Base-by-base conservation (phyloP, 1,139 yeast species). In the Suhomyces terraborum region DNA sequence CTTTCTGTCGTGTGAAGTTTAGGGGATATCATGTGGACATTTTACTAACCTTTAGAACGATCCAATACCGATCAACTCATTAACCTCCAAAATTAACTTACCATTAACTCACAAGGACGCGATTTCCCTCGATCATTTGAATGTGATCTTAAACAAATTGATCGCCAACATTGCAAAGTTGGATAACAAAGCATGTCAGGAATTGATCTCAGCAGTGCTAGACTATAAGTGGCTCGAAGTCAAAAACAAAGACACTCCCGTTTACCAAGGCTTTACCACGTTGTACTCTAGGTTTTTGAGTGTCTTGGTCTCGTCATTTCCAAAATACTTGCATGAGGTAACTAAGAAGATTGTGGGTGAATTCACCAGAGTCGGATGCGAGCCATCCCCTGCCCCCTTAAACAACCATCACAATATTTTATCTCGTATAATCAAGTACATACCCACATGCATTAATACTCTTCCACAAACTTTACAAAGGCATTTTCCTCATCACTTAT, bases 271-370 rank as follows among this genome's bases (percentile, higher is more conserved):
- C 69, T 66, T 73, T 74, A 45, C 67, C 61, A 59, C 75, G 64
- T 47, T 85, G 70, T 71, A 72, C 50, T 76, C 85, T 33, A 83
- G 82, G 39, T 93, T 93, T 61, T 66, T 88, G 41, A 75, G 81
- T 35, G 88, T 89, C 21, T 71, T 93, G 43, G 88, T 91, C 29
- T 84, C 95, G 5, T 85, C 94, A 30, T 74, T 84, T 46, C 98
- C 98, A 6, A 86, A 83, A 61, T 91, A 95, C 85, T 81, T 94
- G 78, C 77, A 78, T 49, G 94, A 86, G 46, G 88, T 91, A n/a
- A 80, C 86, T 14, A 69, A 74, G 48, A 77, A 79, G 49, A 64
- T 91, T 26, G 76, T 88, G 7, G 52, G 70, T 13, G 89, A 84
- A 54, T 84, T 89, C 59, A 49, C 55, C 38, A 49, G 47, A 18